These are phyloP conservation scores for Dendrobium catenatum DNA, from an alignment of 106 monocot genomes.

Conservation along the genomic window DNA sequence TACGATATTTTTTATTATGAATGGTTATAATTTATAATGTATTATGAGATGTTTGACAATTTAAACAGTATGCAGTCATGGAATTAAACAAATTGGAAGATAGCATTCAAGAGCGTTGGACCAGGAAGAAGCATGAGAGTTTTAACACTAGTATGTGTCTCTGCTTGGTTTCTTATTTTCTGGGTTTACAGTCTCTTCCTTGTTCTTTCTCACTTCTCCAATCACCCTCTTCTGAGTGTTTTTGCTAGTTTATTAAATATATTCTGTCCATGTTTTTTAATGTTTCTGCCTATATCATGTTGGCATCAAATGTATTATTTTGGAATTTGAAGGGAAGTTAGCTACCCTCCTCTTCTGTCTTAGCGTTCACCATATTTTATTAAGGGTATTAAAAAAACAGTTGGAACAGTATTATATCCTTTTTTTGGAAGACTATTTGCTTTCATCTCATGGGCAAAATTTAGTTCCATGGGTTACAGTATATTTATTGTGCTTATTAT, in stretches of 20 bases:
- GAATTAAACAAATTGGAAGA: constrained; percentile 87
- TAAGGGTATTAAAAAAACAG: neutral
- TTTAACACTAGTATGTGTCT: constrained; percentile 49
- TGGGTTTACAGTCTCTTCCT: neutral
- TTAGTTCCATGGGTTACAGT: neutral
- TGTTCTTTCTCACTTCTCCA: neutral
- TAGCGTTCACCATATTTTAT: neutral
- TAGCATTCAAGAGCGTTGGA: constrained; percentile 81
- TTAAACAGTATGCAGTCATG: constrained; percentile 67
- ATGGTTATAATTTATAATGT: neutral
- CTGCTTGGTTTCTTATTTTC: constrained; percentile 2
- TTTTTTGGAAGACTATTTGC: neutral
- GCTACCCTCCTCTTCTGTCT: neutral
- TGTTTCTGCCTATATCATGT: neutral
- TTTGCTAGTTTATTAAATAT: neutral
- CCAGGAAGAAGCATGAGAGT: constrained; percentile 57
- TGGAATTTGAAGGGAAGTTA: constrained; percentile 1
- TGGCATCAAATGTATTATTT: neutral
- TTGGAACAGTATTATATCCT: neutral
- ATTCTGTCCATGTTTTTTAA: neutral
- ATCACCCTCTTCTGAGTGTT: neutral
- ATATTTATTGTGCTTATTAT: neutral
- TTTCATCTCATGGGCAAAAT: no score
- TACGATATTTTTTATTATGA: neutral
- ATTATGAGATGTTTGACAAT: neutral